Evolutionary conservation across 352 stramenopile species (phyloP), one percentile per base, ranked within the genome.

Genomic region (Hyaloperonospora brassicae): DNA sequence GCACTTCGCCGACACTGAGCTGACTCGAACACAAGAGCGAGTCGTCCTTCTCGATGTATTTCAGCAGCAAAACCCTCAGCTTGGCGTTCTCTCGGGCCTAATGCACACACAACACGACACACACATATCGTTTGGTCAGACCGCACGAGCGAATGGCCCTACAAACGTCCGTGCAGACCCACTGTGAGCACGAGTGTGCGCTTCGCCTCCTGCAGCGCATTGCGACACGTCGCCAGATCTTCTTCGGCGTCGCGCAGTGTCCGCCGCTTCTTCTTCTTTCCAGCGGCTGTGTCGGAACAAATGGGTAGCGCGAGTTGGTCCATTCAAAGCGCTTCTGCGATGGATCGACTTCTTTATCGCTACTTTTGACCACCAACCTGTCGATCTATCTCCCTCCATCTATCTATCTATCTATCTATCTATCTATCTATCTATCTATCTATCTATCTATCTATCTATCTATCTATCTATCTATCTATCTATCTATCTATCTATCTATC

Each of bases 21-120:
- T 93, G 83, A 40, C 79, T 89, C 47, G 77, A 78, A 57, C 75
- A 79, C 46, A 89, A 49, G 25, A 93, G 62, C 52, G 79, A 87
- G 52, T 91, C 76, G 56, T 91, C 83, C 49, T 85, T 86, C 21
- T 93, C 77, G 43, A 93, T 88, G 68, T 93, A 91, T 47, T 86
- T 87, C 76, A 89, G 82, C 23, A 93, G 66, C 50, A 91, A 44
- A 54, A 91, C 81, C 55, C 87, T 89, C 73, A 91, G 89, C 64
- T 89, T 89, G 49, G 83, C 83, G 55, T 91, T 91, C 55, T 93
- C 83, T 21, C 80, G 68, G 17, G 82, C 82, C 76, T 89, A 24
- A 39, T 6, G 24, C 5, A 50, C 13, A n/a, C 5, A 11, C 11
- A 42, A 42, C 10, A 22, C 10, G 21, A 13, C 21, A 22, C 7